Evolutionary conservation across 1,284 basidiomycete genomes (phyloP), one percentile per base, ranked within the genome.

Genomic region (Sphaerobolus stellatus): DNA sequence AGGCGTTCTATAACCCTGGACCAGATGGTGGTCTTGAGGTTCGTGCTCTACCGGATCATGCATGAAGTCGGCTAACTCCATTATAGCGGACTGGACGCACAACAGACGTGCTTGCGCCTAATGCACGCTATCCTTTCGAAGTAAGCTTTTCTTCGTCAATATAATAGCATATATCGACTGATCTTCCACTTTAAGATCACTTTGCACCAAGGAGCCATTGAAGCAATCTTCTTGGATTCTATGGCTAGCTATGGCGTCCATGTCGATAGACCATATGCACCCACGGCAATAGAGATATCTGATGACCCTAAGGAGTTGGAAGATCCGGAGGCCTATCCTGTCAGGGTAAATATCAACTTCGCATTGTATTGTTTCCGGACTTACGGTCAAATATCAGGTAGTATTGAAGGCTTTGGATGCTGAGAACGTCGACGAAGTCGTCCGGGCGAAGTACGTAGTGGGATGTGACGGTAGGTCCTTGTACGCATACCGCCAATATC

Each of bases 1-100:
- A 90, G 84, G 83, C 86, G 6, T 89, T 88, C 63, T 90, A 90
- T 64, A 85, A 88, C 58, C 86, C 88, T 8, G 71, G 74, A 22
- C 65, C 74, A 6, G 65, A 75, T 36, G 83, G 85, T 18, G 83
- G 79, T 1, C 88, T 90, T 31, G 75, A 83, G 73, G 82, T 83
- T 4, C 16, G 36, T 31, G 14, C 20, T 18, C n/a, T 25, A 11
- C 22, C 47, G 4, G 27, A n/a, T 16, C 25, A 36, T 34, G 11
- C 28, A 25, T 27, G 20, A 6, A n/a, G 25, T 46, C 13, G n/a
- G 31, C 2, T 46, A 31, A 40, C 11, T 31, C 11, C 6, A 20
- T 24, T 28, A 44, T 25, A 88, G 83, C 74, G 84, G 16, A 82
- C 82, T 13, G 80, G 81, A 46, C 77, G 83, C 18, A 75, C 79